These are phyloP conservation scores for Trichosporon ovoides DNA, from an alignment of 1,284 basidiomycete species.

Conservation along the genomic window DNA sequence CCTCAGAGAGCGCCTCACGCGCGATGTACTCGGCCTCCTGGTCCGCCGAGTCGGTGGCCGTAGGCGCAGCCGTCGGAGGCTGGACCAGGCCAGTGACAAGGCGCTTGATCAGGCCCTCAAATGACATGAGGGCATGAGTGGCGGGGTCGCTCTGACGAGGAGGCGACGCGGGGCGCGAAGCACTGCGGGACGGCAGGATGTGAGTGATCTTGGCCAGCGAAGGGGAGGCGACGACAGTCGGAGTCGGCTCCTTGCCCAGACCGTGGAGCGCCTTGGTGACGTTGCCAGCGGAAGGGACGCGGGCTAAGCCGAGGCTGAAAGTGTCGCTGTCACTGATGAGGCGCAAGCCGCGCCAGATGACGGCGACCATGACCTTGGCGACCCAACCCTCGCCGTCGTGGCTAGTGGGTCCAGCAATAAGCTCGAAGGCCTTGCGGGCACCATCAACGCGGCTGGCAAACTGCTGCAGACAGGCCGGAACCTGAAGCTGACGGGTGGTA, in stretches of 20 bases:
- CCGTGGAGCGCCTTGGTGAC: conserved; percentile 40
- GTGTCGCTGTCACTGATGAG: conserved; percentile 37
- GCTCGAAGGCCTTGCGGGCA: conserved; percentile 42
- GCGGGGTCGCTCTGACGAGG: conserved; percentile 35
- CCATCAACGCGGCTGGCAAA: conserved; percentile 47
- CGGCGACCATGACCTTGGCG: conserved; percentile 46
- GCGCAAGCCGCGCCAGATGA: conserved; percentile 49
- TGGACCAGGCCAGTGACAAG: conserved; percentile 45
- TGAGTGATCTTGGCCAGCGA: conserved; percentile 38
- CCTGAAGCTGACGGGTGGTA: conserved; percentile 29
- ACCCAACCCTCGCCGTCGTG: conserved; percentile 50
- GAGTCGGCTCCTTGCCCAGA: conserved; percentile 33
- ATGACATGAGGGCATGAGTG: conserved; percentile 43
- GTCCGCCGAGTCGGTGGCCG: conserved; percentile 24
- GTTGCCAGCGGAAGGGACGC: conserved; percentile 41
- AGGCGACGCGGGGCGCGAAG: conserved; percentile 44
- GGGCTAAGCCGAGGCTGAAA: conserved; percentile 9
- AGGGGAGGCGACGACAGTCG: conserved; percentile 25
- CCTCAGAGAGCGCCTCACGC: conserved; percentile 48
- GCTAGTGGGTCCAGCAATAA: conserved; percentile 41
- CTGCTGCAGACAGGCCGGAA: conserved; percentile 43
- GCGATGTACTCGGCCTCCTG: conserved; percentile 46
- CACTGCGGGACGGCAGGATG: conserved; percentile 38
- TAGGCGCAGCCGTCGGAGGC: conserved; percentile 33
- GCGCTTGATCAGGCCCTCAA: conserved; percentile 47